Percentiles rank a stretch among this genome's conserved stretches.
Conservation (phyloP, 768 basidiomycete genomes). For the Boletus rubroflammeus region DNA sequence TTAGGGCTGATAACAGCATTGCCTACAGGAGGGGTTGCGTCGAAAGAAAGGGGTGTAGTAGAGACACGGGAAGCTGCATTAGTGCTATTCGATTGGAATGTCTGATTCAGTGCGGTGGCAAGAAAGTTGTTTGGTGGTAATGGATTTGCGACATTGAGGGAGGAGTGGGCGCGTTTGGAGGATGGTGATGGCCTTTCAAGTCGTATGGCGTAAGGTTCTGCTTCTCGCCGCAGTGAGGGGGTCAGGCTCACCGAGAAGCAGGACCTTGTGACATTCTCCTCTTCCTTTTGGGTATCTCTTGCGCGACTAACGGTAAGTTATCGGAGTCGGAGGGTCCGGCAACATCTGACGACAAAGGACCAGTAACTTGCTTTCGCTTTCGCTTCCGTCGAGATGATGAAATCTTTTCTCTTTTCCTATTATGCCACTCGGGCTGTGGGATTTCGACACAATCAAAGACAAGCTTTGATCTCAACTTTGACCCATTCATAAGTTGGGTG, state of each 20-base stretch:
- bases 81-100: slow-evolving; percentile 24
- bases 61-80: slow-evolving; percentile 6
- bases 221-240: slow-evolving; percentile 29
- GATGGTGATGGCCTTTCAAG: slow-evolving; percentile 21
- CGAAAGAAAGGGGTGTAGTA: slow-evolving; percentile 4
- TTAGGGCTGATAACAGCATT: background rate
- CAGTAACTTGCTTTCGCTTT: slow-evolving; percentile 14
- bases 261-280: slow-evolving; percentile 18
- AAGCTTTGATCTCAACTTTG: slow-evolving; percentile 11
- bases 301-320: background rate
- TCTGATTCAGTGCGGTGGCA: slow-evolving; percentile 27
- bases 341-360: background rate
- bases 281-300: slow-evolving; percentile 14
- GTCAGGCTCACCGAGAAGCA: slow-evolving; percentile 31
- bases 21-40: slow-evolving; percentile 1
- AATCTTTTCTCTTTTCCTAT: background rate
- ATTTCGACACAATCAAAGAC: slow-evolving; percentile 26
- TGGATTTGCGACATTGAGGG: background rate
- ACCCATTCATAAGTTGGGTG: background rate
- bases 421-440: slow-evolving; percentile 10
- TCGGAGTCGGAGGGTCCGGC: background rate
- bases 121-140: slow-evolving; percentile 9
- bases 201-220: slow-evolving; percentile 23
- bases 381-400: slow-evolving; percentile 5
- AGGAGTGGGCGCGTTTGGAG: background rate